Evolutionary conservation across 148 eudicot genomes (phyloP).

Genomic region (Camellia lanceoleosa): DNA sequence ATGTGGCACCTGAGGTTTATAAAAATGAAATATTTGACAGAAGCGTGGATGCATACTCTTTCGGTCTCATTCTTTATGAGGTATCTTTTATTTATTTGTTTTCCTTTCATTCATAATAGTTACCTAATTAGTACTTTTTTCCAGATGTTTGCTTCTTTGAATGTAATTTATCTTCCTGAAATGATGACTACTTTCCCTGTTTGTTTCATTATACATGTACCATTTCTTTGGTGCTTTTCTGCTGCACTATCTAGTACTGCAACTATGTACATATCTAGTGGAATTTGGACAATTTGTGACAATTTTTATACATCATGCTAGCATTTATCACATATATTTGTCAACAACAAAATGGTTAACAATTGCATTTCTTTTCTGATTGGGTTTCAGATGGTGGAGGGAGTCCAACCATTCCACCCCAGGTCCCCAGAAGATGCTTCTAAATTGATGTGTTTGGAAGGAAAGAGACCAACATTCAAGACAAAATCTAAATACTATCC

Average conservation of each 20-base stretch:
- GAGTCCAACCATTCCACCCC: conserved; percentile 79
- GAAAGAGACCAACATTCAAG: conserved; percentile 72
- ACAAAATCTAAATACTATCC: conserved; percentile 69
- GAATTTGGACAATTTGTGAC: not conserved
- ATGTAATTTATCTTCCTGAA: conserved; percentile 1
- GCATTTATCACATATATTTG: not conserved
- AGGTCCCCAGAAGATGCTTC: conserved; percentile 71
- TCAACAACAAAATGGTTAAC: conserved; percentile 5
- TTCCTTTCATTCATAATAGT: not conserved
- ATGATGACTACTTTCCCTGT: not conserved
- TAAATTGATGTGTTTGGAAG: conserved; percentile 67
- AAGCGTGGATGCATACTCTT: conserved; percentile 86
- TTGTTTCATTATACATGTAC: not conserved
- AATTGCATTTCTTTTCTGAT: not conserved
- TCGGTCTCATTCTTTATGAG: conserved; percentile 87
- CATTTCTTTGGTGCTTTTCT: not conserved
- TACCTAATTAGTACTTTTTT: not conserved
- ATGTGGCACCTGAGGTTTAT: conserved; percentile 86
- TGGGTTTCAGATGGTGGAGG: conserved; percentile 77
- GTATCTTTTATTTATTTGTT: conserved; percentile 32
- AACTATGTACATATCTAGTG: not conserved
- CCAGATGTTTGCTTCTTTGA: not conserved
- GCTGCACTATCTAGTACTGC: not conserved
- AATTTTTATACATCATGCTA: not conserved
- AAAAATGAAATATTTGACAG: conserved; percentile 80